A percentile compares a stretch with the other conserved stretches of the same genome.
Conservation (phyloP, 2,329 filamentous ascomycete genomes). For the Lasiodiplodia citricola region DNA sequence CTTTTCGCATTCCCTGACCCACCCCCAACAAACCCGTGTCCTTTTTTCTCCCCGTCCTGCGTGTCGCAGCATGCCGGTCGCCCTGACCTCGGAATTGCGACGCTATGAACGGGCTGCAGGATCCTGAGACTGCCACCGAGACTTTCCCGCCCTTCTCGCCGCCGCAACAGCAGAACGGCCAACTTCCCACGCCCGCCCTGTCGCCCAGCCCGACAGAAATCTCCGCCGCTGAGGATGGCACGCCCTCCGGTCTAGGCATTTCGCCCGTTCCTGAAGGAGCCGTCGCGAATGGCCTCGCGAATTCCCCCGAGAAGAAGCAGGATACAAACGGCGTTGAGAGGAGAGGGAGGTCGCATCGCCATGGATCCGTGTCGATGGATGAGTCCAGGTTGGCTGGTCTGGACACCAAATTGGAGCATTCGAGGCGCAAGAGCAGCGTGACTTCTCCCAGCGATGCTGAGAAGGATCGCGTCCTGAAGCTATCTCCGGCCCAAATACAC, state of each 20-base stretch:
- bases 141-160: conserved; percentile 22
- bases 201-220: conserved; percentile 14
- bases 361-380: conserved; percentile 14
- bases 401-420: neutral
- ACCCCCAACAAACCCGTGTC: neutral
- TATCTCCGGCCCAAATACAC: conserved; percentile 61
- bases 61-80: conserved; percentile 18
- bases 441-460: conserved; percentile 14
- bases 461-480: conserved; percentile 52
- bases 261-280: neutral
- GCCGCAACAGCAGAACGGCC: conserved; percentile 26
- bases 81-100: conserved; percentile 12
- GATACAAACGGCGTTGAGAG: conserved; percentile 15
- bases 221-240: conserved; percentile 2
- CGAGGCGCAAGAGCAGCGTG: conserved; percentile 12
- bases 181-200: conserved; percentile 38
- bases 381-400: neutral
- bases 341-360: conserved; percentile 5
- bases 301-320: conserved; percentile 8
- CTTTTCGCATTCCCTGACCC: neutral
- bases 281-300: neutral
- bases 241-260: neutral
- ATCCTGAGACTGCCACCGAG: conserved; percentile 33
- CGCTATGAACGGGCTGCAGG: conserved; percentile 40
- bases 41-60: neutral